Conservation (phyloP, 352 stramenopile species). For the Phytophthora fragariaefolia region DNA sequence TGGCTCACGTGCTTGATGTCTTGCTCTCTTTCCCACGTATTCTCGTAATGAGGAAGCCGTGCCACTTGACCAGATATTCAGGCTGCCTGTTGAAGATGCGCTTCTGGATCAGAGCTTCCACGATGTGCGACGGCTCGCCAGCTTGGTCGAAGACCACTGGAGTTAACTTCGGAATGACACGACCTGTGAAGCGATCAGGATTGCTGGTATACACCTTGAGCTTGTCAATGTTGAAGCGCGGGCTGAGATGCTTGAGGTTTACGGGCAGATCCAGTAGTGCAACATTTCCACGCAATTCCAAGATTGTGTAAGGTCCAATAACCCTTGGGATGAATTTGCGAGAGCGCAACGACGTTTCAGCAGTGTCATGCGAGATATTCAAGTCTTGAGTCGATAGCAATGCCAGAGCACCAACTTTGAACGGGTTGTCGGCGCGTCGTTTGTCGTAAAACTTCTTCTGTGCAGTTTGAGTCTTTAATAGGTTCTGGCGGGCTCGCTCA, state of each 20-base stretch:
- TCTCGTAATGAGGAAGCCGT: neutral
- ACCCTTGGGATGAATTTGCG: neutral
- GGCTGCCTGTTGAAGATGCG: neutral
- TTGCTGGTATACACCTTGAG: no score
- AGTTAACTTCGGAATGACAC: neutral
- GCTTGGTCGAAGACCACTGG: neutral
- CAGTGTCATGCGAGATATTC: conserved; percentile 5
- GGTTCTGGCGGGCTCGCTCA: no score
- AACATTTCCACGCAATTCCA: neutral
- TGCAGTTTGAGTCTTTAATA: no score
- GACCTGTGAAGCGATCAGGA: no score
- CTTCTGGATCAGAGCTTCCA: neutral
- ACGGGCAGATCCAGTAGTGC: no score
- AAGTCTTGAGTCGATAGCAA: conserved; percentile 1
- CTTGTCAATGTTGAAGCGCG: no score
- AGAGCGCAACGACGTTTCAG: no score
- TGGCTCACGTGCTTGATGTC: neutral
- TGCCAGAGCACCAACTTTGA: neutral
- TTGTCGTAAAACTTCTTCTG: no score
- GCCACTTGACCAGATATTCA: no score
- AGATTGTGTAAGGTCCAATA: neutral
- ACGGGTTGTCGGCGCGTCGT: no score
- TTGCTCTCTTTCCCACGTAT: neutral
- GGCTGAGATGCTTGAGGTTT: no score
- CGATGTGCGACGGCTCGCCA: neutral